These are phyloP conservation scores for Rhynchosporium secalis DNA, from an alignment of 2,329 filamentous ascomycete genomes.

Conservation along the genomic window DNA sequence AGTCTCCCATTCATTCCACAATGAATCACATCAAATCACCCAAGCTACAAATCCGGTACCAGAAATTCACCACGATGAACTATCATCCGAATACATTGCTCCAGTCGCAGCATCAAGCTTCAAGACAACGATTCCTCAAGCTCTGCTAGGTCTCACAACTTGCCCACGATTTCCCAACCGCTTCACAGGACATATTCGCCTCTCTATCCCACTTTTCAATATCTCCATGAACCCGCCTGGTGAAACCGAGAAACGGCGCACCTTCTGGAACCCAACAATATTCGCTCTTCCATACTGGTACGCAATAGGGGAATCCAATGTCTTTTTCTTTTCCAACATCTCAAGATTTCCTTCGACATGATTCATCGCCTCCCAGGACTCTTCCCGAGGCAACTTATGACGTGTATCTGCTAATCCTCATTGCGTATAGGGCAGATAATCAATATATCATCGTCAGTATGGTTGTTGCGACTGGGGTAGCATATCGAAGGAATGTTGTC, in stretches of 20 bases:
- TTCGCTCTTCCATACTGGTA: conserved; percentile 41
- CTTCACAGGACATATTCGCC: conserved; percentile 41
- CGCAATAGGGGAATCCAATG: no score
- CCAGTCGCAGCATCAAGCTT: background rate
- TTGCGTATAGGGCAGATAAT: conserved; percentile 36
- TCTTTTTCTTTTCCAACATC: no score
- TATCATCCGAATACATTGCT: background rate
- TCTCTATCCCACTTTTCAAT: conserved; percentile 40
- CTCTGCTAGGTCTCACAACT: conserved; percentile 22
- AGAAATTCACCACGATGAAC: background rate
- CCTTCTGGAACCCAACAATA: conserved; percentile 45
- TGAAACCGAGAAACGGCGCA: conserved; percentile 30
- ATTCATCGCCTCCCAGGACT: no score
- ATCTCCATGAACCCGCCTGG: conserved; percentile 40
- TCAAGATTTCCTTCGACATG: no score
- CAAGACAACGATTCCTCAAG: conserved; percentile 14
- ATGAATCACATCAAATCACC: conserved; percentile 10
- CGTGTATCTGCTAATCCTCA: no score
- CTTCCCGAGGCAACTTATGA: no score
- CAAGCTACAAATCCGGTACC: background rate
- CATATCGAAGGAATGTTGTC: conserved; percentile 42
- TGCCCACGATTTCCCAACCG: conserved; percentile 35
- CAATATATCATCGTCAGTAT: conserved; percentile 43
- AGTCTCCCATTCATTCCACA: conserved; percentile 18
- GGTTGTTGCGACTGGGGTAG: conserved; percentile 39